phyloP scores from a whole-genome alignment of 129 eudicot species.

The Calendula officinalis region DNA sequence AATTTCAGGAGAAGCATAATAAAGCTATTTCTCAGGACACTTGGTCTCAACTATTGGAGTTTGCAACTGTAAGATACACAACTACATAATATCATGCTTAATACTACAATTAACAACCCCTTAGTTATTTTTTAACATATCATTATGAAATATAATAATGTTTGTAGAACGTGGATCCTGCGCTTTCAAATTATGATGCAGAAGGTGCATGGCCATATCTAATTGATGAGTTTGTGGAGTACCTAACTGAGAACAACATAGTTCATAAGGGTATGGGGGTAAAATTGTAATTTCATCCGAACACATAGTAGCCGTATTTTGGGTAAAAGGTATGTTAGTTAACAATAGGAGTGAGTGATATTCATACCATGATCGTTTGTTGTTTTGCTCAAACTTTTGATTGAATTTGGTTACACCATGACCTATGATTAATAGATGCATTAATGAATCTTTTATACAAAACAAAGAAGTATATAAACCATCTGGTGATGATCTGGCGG shows the following conservation, averaged over 20 bases:
- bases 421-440: background rate
- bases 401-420: background rate
- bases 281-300: background rate
- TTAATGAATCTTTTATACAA: slow-evolving; percentile 1
- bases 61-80: slow-evolving; percentile 62
- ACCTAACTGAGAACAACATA: slow-evolving; percentile 59
- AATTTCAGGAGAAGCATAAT: slow-evolving; percentile 71
- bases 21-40: slow-evolving; percentile 94
- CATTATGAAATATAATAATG: background rate
- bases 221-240: slow-evolving; percentile 87
- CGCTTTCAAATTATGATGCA: slow-evolving; percentile 74
- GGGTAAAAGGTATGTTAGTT: background rate
- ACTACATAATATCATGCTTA: background rate
- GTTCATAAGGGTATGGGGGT: slow-evolving; percentile 33
- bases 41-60: slow-evolving; percentile 86
- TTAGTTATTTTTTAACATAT: background rate
- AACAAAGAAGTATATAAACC: background rate
- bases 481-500: no score
- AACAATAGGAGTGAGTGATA: background rate
- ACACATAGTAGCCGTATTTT: background rate
- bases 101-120: background rate
- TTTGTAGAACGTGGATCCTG: slow-evolving; percentile 75
- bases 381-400: background rate
- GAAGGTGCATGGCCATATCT: slow-evolving; percentile 98
- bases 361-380: background rate